phyloP scores from a whole-genome alignment of 768 basidiomycete genomes.

The Leccinum uliginosum region DNA sequence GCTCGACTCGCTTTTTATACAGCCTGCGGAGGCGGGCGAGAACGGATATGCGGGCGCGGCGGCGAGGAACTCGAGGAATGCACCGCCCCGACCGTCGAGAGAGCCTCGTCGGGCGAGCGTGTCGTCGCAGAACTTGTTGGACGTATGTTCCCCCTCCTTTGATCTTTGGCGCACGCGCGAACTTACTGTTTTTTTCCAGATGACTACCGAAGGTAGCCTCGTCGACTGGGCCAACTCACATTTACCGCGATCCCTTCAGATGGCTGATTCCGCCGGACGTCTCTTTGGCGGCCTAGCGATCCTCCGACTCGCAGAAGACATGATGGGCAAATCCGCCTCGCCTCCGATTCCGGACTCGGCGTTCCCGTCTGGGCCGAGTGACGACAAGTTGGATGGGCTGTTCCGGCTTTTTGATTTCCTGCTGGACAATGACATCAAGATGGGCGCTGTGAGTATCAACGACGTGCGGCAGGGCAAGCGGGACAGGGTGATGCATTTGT shows the following conservation, averaged over 20 bases:
- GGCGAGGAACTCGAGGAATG: constrained; percentile 14
- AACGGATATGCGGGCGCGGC: constrained; percentile 15
- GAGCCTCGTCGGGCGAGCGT: constrained; percentile 49
- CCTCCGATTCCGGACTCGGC: constrained; percentile 76
- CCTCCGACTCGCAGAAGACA: constrained; percentile 79
- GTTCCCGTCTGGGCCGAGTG: constrained; percentile 62
- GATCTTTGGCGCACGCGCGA: constrained; percentile 1
- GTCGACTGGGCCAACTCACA: constrained; percentile 89
- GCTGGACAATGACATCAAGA: constrained; percentile 86
- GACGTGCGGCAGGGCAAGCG: constrained; percentile 81
- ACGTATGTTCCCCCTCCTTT: constrained; percentile 7
- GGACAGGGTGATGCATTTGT: constrained; percentile 75
- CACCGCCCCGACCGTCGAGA: constrained; percentile 66
- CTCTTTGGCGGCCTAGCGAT: constrained; percentile 71
- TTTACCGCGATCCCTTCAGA: constrained; percentile 60
- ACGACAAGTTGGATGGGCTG: constrained; percentile 83
- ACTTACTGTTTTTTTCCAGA: background rate
- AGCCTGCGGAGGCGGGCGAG: constrained; percentile 23
- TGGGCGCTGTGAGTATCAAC: constrained; percentile 91
- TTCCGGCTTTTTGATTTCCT: constrained; percentile 91
- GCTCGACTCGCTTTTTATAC: constrained; percentile 56
- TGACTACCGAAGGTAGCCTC: constrained; percentile 45
- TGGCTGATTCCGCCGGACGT: constrained; percentile 40
- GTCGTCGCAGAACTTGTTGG: constrained; percentile 22
- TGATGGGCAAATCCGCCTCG: constrained; percentile 59